Evolutionary conservation across 2,329 filamentous ascomycete species (phyloP), one percentile per base, ranked within the genome.

Genomic region (Penicillium sp.): DNA sequence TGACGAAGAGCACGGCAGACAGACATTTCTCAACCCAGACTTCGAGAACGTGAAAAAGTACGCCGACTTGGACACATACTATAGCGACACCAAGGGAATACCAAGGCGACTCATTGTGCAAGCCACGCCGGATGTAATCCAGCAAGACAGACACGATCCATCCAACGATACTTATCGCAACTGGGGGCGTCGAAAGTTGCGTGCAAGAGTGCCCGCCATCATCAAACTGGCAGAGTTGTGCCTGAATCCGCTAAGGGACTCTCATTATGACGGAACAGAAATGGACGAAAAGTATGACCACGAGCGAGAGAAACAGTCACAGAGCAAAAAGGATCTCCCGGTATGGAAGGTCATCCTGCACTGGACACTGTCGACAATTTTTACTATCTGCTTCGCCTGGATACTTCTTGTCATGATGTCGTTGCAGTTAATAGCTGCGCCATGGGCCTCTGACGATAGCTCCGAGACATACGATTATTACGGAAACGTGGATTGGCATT

Each of bases 401-500:
- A 52, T 59, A 7, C 59, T 62, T 46, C 58, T 61, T 46, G 35
- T 58, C 18, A 33, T 62, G 45, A 26, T 62, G 2, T 56, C 59
- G 6, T 14, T 54, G 9, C 35, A 61, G 16, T 45, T 62, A 18
- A 54, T 59, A 24, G 56, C 59, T 16, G 48, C 59, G 4, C 59
- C 60, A 12, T 61, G 56, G 57, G 56, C 18, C n/a, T 57, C 61
- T 23, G 55, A 47, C 23, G 52, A 47, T 14, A 38, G 46, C 5
- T 21, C 55, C 1, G 55, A 61, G 12, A n/a, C 51, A 5, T 62
- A 62, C 38, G 55, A 57, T 11, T 24, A 48, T n/a, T 61, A 59
- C 33, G 56, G 59, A 21, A 61, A 62, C 16, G 52, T 57, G 1
- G 50, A 59, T 16, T 62, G 61, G 61, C 40, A 59, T 11, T 61